Evolutionary conservation across 73 alveolate genomes (phyloP).

Genomic region (Paramecium sonneborni): DNA sequence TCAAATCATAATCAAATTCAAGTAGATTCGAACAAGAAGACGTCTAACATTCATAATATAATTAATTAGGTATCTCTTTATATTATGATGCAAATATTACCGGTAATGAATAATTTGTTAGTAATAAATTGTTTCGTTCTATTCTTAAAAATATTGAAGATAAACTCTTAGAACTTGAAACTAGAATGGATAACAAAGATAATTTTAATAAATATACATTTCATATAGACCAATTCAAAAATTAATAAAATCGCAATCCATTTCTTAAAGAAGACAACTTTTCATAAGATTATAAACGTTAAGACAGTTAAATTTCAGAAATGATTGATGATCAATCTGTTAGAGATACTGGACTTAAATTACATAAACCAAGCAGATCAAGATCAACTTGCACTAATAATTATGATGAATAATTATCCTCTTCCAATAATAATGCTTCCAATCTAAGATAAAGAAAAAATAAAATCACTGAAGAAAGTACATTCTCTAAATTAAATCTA

Average conservation of each 20-base stretch:
- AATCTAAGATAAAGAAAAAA: background rate
- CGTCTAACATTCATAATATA: background rate
- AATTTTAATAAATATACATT: background rate
- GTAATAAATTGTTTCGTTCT: background rate
- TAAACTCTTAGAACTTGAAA: conserved; percentile 26
- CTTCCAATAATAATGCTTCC: background rate
- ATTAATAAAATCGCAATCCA: background rate
- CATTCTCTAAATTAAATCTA: background rate
- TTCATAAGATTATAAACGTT: background rate
- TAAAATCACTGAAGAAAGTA: background rate
- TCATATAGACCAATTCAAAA: background rate
- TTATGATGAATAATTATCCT: background rate
- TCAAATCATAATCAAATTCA: background rate
- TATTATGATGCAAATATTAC: conserved; percentile 11
- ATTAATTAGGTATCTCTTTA: conserved; percentile 10
- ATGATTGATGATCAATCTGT: background rate
- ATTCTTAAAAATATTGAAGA: conserved; percentile 26
- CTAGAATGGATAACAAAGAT: conserved; percentile 15
- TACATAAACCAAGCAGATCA: conserved; percentile 34
- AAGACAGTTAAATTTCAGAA: conserved; percentile 14
- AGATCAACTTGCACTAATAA: conserved; percentile 26
- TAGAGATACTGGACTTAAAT: background rate
- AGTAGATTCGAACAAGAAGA: background rate
- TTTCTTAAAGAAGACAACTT: background rate
- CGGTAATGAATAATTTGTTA: conserved; percentile 14